These are phyloP conservation scores for Sarocladium brachiariae DNA, from an alignment of 2,329 filamentous ascomycete genomes.

Conservation along the genomic window DNA sequence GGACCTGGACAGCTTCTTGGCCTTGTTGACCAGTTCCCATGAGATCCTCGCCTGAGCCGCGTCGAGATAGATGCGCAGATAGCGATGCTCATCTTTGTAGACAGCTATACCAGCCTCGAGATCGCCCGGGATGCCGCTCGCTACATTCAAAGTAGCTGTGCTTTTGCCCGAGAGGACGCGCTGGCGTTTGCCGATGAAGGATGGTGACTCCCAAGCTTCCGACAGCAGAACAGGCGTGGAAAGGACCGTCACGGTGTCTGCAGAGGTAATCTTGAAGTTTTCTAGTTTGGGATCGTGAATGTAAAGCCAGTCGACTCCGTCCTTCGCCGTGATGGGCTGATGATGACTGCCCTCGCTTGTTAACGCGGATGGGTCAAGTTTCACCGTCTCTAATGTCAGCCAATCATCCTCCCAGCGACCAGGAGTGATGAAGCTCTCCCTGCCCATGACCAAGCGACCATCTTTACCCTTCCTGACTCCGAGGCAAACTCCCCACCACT, in stretches of 20 bases:
- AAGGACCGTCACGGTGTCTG: too few relatives aligned
- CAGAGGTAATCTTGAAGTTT: too few relatives aligned
- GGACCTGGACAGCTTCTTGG: not conserved
- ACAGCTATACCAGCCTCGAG: constrained; percentile 15
- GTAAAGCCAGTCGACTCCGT: not conserved
- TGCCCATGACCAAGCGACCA: constrained; percentile 21
- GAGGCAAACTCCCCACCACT: constrained; percentile 13
- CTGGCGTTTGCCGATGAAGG: constrained; percentile 10
- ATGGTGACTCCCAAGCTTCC: not conserved
- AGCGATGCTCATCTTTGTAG: constrained; percentile 15
- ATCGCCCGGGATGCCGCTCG: not conserved
- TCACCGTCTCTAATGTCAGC: constrained; percentile 19
- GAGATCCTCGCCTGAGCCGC: not conserved
- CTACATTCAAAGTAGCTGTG: not conserved
- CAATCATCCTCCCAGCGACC: constrained; percentile 24
- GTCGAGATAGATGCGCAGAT: not conserved
- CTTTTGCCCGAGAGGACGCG: not conserved
- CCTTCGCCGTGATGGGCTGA: not conserved
- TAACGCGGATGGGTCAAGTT: not conserved
- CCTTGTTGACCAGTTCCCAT: not conserved
- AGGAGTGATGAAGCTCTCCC: constrained; percentile 25
- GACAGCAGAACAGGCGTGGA: too few relatives aligned
- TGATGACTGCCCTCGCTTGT: not conserved
- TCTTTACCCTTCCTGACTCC: constrained; percentile 11
- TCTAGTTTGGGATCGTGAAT: not conserved